Evolutionary conservation across 768 basidiomycete genomes (phyloP), one percentile per base, ranked within the genome.

Genomic region (Mrakia frigida): DNA sequence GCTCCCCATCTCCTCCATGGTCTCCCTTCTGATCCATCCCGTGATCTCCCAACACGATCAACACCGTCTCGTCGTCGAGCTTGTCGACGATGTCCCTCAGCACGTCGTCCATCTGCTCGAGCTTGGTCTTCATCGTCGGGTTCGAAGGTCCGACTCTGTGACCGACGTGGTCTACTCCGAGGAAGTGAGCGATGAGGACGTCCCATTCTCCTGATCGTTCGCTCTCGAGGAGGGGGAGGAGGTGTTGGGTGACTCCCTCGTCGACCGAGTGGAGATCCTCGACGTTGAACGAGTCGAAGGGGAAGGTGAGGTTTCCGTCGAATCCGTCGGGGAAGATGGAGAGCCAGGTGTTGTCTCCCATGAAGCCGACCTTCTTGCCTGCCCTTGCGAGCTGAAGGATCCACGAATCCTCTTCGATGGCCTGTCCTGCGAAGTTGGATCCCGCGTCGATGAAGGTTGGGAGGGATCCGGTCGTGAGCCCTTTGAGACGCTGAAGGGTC

Each of bases 291-390:
- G 94, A 97, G 83, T 97, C 95, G 82, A 89, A 98, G 0, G 95
- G 90, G 81, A 89, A 91, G 0, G 90, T 86, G 86, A 91, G 89
- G 80, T 92, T 89, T 21, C 85, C 82, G 39, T 87, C 85, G 79
- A 98, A 94, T 6, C 88, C 84, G 72, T 87, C 84, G 0, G 95
- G 93, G 81, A 94, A 99, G 18, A 95, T 88, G 1, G 90, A 88
- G 83, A 91, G 88, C 97, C 97, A 99, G 0, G 97, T 99, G 82
- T 98, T 94, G 81, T 98, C 96, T 0, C 97, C 96, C 89, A 93
- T 93, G 82, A 98, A 91, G 1, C 91, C 92, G 71, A 92, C 84
- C 87, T 91, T 85, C 76, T 83, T 85, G 0, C 87, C 86, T 18
- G 84, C 78, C 9, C 83, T 82, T 56, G 82, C 80, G 9, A 94